phyloP scores from a whole-genome alignment of 768 basidiomycete species.

The Saitozyma sp. region DNA sequence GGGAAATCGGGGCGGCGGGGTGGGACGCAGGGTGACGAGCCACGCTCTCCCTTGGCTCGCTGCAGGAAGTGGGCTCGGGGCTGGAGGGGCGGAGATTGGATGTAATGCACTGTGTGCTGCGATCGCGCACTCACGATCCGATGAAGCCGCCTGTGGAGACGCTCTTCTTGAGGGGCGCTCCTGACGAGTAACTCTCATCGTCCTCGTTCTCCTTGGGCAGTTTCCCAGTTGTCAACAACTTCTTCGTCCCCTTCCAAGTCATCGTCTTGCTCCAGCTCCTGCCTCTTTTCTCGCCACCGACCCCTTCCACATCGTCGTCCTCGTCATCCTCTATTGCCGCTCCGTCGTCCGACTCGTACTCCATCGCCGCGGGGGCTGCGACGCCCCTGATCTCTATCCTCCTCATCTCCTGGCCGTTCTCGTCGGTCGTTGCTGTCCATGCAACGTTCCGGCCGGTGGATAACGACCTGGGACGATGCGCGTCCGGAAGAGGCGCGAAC shows the following conservation, averaged over 20 bases:
- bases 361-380: constrained; percentile 13
- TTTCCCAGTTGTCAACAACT: constrained; percentile 52
- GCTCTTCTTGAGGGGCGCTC: constrained; percentile 49
- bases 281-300: constrained; percentile 30
- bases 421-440: constrained; percentile 25
- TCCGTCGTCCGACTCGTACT: constrained; percentile 20
- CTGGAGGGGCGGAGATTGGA: neutral
- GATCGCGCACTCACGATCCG: constrained; percentile 36
- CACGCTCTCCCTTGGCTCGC: too few species aligned
- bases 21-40: neutral
- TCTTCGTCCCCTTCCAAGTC: constrained; percentile 51
- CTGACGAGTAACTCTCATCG: constrained; percentile 20
- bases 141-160: constrained; percentile 51
- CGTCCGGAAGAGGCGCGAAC: constrained; percentile 83
- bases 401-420: constrained; percentile 28
- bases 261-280: constrained; percentile 44
- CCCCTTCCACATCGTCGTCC: constrained; percentile 19
- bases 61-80: too few species aligned
- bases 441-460: constrained; percentile 46
- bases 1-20: neutral
- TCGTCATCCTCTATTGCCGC: constrained; percentile 7
- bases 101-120: neutral
- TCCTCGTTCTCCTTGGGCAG: constrained; percentile 26
- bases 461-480: constrained; percentile 57
- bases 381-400: constrained; percentile 29